Conservation (phyloP, 2,329 filamentous ascomycete species). For the Botrytis hyacinthi region DNA sequence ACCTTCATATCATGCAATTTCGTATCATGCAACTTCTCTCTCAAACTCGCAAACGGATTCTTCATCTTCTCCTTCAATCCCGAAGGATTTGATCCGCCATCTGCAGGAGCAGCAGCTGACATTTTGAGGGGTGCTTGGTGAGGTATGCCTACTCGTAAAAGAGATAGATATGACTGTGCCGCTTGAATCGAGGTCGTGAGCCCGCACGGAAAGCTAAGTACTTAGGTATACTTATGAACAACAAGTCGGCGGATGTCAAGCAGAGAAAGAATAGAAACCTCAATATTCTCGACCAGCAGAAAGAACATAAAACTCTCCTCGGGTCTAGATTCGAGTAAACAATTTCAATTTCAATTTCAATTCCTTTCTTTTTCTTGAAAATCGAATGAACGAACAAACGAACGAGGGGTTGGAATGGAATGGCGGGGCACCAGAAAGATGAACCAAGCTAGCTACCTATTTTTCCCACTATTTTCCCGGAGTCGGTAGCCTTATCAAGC, state of each 20-base stretch:
- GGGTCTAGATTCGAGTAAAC: not conserved
- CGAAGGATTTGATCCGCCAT: slow-evolving; percentile 34
- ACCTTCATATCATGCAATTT: slow-evolving; percentile 58
- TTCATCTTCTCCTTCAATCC: slow-evolving; percentile 47
- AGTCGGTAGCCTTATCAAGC: not conserved
- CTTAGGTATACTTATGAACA: too few species aligned
- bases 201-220: not conserved
- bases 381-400: not conserved
- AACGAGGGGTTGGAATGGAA: not conserved
- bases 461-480: not conserved
- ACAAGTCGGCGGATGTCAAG: too few species aligned
- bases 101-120: slow-evolving; percentile 31
- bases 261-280: not conserved
- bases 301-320: not conserved
- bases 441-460: not conserved
- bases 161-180: not conserved
- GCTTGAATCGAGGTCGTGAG: not conserved
- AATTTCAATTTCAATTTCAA: not conserved
- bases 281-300: not conserved
- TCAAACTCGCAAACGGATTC: slow-evolving; percentile 46
- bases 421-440: not conserved
- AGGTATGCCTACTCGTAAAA: not conserved
- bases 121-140: slow-evolving; percentile 22
- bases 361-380: not conserved
- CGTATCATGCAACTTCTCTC: slow-evolving; percentile 53